Evolutionary conservation across 1,284 basidiomycete species (phyloP).

Genomic region (Ustilago tritici): DNA sequence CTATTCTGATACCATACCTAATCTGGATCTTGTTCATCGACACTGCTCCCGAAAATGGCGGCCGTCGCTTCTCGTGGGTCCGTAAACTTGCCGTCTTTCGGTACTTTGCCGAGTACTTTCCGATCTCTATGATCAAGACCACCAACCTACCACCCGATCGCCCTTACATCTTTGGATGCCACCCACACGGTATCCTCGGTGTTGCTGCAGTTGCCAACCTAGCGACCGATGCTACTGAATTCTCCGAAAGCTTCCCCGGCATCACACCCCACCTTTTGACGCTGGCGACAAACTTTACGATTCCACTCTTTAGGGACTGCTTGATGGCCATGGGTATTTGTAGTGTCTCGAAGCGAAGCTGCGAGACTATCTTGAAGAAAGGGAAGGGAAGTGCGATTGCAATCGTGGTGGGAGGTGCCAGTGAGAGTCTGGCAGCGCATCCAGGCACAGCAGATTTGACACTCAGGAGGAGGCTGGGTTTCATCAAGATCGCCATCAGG

Average conservation of each 20-base stretch:
- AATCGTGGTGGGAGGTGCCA: slow-evolving; percentile 96
- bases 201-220: slow-evolving; percentile 91
- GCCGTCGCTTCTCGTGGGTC: slow-evolving; percentile 82
- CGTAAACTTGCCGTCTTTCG: slow-evolving; percentile 80
- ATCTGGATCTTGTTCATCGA: slow-evolving; percentile 82
- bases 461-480: slow-evolving; percentile 80
- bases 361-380: slow-evolving; percentile 82
- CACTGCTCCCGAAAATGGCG: slow-evolving; percentile 81
- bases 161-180: slow-evolving; percentile 85
- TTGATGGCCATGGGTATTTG: slow-evolving; percentile 81
- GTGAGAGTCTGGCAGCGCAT: slow-evolving; percentile 90
- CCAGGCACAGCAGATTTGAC: slow-evolving; percentile 96
- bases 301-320: slow-evolving; percentile 93
- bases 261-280: slow-evolving; percentile 93
- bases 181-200: slow-evolving; percentile 67
- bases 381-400: slow-evolving; percentile 78
- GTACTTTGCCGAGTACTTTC: slow-evolving; percentile 91
- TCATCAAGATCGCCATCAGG: slow-evolving; percentile 95
- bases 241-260: slow-evolving; percentile 88
- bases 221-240: slow-evolving; percentile 93
- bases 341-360: slow-evolving; percentile 89
- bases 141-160: slow-evolving; percentile 86
- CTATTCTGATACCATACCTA: slow-evolving; percentile 82
- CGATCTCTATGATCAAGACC: slow-evolving; percentile 73
- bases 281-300: slow-evolving; percentile 83